Evolutionary conservation across 2,329 filamentous ascomycete genomes (phyloP).

Genomic region (Atkinsonella texensis): DNA sequence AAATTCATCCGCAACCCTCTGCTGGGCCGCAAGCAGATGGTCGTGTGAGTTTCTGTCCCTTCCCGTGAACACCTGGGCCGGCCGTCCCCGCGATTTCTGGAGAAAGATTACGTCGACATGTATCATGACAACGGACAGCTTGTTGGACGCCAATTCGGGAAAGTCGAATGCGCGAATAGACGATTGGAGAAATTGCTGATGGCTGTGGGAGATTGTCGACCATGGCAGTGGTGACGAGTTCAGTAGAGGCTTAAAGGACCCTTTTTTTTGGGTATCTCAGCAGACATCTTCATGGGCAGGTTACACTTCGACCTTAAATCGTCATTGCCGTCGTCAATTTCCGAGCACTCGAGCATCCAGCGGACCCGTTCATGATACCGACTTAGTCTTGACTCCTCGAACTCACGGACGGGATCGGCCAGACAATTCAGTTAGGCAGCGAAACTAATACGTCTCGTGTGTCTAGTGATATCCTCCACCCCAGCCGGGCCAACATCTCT

Average conservation of each 20-base stretch:
- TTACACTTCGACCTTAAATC: too few species aligned
- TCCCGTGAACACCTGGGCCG: neutral
- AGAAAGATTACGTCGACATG: constrained; percentile 1
- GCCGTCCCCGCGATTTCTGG: neutral
- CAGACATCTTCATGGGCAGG: too few species aligned
- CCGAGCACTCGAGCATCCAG: neutral
- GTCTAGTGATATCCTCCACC: constrained; percentile 94
- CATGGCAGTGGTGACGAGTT: too few species aligned
- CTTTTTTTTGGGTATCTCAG: too few species aligned
- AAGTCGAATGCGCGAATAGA: neutral
- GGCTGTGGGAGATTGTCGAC: too few species aligned
- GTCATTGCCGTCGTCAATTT: neutral
- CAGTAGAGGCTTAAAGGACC: too few species aligned
- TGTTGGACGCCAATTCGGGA: neutral
- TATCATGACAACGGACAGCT: neutral
- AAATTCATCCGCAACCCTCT: constrained; percentile 99
- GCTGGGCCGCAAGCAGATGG: constrained; percentile 98
- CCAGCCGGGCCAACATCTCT: constrained; percentile 94
- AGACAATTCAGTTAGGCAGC: neutral
- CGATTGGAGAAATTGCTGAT: too few species aligned
- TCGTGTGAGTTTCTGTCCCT: constrained; percentile 63
- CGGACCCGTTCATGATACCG: constrained; percentile 5
- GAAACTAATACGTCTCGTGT: constrained; percentile 7
- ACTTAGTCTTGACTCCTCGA: neutral
- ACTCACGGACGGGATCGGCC: neutral